Conservation (phyloP, 2,329 filamentous ascomycete species). For the Colletotrichum sp. region DNA sequence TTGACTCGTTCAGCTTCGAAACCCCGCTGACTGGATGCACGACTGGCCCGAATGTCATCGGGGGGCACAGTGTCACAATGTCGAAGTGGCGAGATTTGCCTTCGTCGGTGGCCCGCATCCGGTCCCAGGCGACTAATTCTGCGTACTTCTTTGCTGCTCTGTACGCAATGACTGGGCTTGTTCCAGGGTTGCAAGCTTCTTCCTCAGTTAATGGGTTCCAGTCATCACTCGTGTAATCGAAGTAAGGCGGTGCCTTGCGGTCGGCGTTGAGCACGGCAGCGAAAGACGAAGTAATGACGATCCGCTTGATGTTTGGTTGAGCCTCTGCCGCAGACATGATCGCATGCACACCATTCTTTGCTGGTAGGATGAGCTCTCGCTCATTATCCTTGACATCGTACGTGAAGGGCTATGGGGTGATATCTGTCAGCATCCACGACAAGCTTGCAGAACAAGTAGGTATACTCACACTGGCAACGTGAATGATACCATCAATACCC, state of each 20-base stretch:
- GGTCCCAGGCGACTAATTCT: slow-evolving; percentile 38
- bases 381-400: slow-evolving; percentile 49
- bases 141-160: slow-evolving; percentile 39
- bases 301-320: slow-evolving; percentile 27
- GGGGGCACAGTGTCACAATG: slow-evolving; percentile 49
- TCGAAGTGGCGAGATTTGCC: slow-evolving; percentile 39
- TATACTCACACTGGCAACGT: slow-evolving; percentile 45
- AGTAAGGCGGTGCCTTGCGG: slow-evolving; percentile 52
- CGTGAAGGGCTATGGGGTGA: slow-evolving; percentile 41
- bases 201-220: slow-evolving; percentile 63
- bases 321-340: slow-evolving; percentile 39
- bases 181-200: slow-evolving; percentile 44
- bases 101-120: slow-evolving; percentile 31
- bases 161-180: slow-evolving; percentile 45
- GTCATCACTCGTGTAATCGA: slow-evolving; percentile 58
- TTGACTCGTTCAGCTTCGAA: slow-evolving; percentile 46
- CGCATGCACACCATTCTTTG: slow-evolving; percentile 49
- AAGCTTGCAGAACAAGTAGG: too few relatives aligned
- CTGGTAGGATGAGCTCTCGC: slow-evolving; percentile 48
- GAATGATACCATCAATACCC: slow-evolving; percentile 47
- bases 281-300: slow-evolving; percentile 71
- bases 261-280: slow-evolving; percentile 64
- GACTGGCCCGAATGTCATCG: slow-evolving; percentile 50
- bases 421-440: background rate
- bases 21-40: slow-evolving; percentile 40